Evolutionary conservation across 1,284 basidiomycete genomes (phyloP).

Genomic region (Xanthoconium separans): DNA sequence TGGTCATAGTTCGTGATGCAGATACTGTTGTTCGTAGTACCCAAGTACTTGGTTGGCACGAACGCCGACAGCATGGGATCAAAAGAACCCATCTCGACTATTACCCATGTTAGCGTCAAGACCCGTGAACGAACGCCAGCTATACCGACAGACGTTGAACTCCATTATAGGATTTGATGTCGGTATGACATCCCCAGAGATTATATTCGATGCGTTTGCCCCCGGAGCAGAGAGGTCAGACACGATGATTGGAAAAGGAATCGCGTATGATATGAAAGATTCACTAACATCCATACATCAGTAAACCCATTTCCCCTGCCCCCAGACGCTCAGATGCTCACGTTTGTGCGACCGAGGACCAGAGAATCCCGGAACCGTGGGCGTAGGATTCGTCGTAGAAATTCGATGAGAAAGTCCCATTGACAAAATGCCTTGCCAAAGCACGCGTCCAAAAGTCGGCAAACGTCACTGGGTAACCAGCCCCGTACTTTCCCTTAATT

Average conservation of each 20-base stretch:
- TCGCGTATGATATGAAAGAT: constrained; percentile 31
- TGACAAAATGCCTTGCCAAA: constrained; percentile 40
- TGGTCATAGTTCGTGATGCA: constrained; percentile 53
- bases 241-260: constrained; percentile 42
- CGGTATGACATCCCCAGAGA: constrained; percentile 28
- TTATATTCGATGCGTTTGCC: constrained; percentile 26
- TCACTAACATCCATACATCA: constrained; percentile 21
- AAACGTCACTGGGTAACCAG: constrained; percentile 35
- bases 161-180: constrained; percentile 44
- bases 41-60: constrained; percentile 41
- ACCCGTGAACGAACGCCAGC: neutral
- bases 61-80: constrained; percentile 47
- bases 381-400: constrained; percentile 32
- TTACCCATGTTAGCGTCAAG: constrained; percentile 7
- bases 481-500: constrained; percentile 31
- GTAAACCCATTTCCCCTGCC: neutral
- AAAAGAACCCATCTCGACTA: constrained; percentile 45
- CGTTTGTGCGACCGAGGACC: constrained; percentile 36
- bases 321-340: constrained; percentile 14
- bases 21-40: constrained; percentile 40
- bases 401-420: constrained; percentile 36
- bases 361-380: constrained; percentile 38
- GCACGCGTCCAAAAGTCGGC: constrained; percentile 35
- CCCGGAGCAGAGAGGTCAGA: constrained; percentile 25
- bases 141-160: constrained; percentile 43